Percentiles rank a stretch among this genome's conserved stretches.
phyloP scores from a whole-genome alignment of 768 basidiomycete species.

The Pholiota conissans region DNA sequence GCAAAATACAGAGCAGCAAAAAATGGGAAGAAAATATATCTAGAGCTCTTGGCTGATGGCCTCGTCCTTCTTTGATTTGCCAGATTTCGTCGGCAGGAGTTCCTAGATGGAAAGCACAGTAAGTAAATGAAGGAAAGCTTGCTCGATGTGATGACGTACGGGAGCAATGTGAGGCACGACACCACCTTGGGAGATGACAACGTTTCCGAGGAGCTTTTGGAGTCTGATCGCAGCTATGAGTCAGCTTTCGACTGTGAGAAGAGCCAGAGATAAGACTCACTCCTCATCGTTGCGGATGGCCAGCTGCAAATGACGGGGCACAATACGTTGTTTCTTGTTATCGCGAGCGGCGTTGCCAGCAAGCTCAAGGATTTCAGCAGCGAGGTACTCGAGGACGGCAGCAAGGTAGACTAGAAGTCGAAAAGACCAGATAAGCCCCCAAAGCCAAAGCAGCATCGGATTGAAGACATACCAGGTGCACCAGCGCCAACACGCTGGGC shows the following conservation, averaged over 20 bases:
- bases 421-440: slow-evolving; percentile 22
- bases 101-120: slow-evolving; percentile 32
- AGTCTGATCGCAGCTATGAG: slow-evolving; percentile 39
- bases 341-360: slow-evolving; percentile 86
- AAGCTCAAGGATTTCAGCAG: slow-evolving; percentile 92
- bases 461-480: slow-evolving; percentile 63
- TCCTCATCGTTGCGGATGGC: slow-evolving; percentile 93
- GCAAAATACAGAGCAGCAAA: slow-evolving; percentile 25
- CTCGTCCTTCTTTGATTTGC: slow-evolving; percentile 45
- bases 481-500: slow-evolving; percentile 88
- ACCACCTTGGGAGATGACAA: slow-evolving; percentile 94
- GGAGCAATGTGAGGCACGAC: slow-evolving; percentile 71
- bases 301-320: slow-evolving; percentile 90
- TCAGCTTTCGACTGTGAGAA: slow-evolving; percentile 1
- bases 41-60: slow-evolving; percentile 48
- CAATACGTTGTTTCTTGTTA: slow-evolving; percentile 94
- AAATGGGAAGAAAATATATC: slow-evolving; percentile 19
- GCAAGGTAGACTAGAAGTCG: slow-evolving; percentile 73
- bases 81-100: slow-evolving; percentile 41
- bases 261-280: slow-evolving; percentile 33
- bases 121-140: slow-evolving; percentile 11
- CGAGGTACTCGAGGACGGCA: slow-evolving; percentile 89
- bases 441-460: neutral
- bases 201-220: slow-evolving; percentile 81
- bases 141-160: slow-evolving; percentile 23